phyloP scores from a whole-genome alignment of 2,329 filamentous ascomycete species.

The Lachnellula cervina region DNA sequence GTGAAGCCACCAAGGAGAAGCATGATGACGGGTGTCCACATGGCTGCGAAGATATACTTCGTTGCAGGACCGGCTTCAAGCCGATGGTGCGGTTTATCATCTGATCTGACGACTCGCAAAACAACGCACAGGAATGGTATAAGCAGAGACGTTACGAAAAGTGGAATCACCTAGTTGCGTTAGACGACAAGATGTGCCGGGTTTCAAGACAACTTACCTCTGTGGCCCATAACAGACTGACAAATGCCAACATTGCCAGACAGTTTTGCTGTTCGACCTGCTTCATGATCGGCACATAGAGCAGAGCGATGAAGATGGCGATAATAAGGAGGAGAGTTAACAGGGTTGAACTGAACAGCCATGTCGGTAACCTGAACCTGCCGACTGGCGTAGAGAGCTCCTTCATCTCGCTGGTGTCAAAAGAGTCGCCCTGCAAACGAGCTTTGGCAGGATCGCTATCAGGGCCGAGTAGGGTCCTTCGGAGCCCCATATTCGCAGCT shows the following conservation, averaged over 20 bases:
- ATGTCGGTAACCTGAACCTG: slow-evolving; percentile 67
- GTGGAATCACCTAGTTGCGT: slow-evolving; percentile 69
- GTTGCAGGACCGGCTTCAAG: slow-evolving; percentile 78
- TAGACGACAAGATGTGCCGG: slow-evolving; percentile 8
- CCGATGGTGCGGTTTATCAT: slow-evolving; percentile 63
- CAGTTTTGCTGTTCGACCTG: slow-evolving; percentile 93
- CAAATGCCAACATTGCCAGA: slow-evolving; percentile 86
- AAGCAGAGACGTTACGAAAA: slow-evolving; percentile 91
- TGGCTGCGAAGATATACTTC: slow-evolving; percentile 80
- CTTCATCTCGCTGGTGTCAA: slow-evolving; percentile 55
- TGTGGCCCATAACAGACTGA: slow-evolving; percentile 92
- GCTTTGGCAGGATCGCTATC: slow-evolving; percentile 63
- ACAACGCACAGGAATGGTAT: slow-evolving; percentile 92
- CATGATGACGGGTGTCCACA: slow-evolving; percentile 99
- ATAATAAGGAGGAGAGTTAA: slow-evolving; percentile 68
- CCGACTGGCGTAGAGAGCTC: slow-evolving; percentile 77
- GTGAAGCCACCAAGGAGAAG: slow-evolving; percentile 93
- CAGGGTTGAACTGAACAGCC: slow-evolving; percentile 80
- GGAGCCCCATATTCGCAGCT: slow-evolving; percentile 80
- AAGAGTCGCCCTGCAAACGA: slow-evolving; percentile 80
- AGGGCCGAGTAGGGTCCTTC: slow-evolving; percentile 72
- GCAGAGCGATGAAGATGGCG: slow-evolving; percentile 65
- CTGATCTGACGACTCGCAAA: slow-evolving; percentile 75
- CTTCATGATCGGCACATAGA: slow-evolving; percentile 77
- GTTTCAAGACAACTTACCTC: slow-evolving; percentile 54